Base-by-base conservation (phyloP, 305 asterid species). In the Fraxinus albicans region DNA sequence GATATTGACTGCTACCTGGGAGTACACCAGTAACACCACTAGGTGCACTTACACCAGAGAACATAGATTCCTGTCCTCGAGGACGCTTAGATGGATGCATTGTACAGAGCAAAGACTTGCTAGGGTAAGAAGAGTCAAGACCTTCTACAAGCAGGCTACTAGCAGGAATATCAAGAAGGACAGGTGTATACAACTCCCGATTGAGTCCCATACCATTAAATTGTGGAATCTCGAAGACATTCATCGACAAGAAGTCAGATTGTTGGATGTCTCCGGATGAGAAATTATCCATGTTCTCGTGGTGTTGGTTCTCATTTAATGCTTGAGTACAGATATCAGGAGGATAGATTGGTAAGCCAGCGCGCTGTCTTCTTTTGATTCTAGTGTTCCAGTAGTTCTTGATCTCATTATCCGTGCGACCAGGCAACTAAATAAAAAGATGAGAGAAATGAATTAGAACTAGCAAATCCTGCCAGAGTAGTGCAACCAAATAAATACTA, bases 321-420 rank as follows among this genome's bases (percentile, higher is more conserved):
- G 89, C 75, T 82, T 83, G 86, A 58, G 73, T 36, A 83, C 81
- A 76, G 82, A 91, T 78, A 10, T 87, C 92, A 1, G 92, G 89
- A 55, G 92, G 94, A 85, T 90, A 90, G 80, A 92, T 63, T 75
- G 92, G 89, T 81, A 90, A 81, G 78, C 92, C 96, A 65, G 89
- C 90, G 70, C 94, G 96, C 40, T 88, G 90, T 47, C 67, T 83
- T 88, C 93, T 89, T 89, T 91, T 92, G 79, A 85, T 82, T 88
- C 94, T 90, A 50, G 96, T 91, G 85, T 92, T 91, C 96, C 96
- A 92, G 84, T 73, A 92, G 91, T 91, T 92, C 77, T 92, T 92
- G 31, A 92, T 91, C 89, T 92, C 97, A 40, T 92, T 92, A 87
- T 92, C 97, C n/a, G 97, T 91, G 72, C 97, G 93, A 29, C 97